Conservation (phyloP, 2,329 filamentous ascomycete genomes). For the Colletotrichum noveboracense region DNA sequence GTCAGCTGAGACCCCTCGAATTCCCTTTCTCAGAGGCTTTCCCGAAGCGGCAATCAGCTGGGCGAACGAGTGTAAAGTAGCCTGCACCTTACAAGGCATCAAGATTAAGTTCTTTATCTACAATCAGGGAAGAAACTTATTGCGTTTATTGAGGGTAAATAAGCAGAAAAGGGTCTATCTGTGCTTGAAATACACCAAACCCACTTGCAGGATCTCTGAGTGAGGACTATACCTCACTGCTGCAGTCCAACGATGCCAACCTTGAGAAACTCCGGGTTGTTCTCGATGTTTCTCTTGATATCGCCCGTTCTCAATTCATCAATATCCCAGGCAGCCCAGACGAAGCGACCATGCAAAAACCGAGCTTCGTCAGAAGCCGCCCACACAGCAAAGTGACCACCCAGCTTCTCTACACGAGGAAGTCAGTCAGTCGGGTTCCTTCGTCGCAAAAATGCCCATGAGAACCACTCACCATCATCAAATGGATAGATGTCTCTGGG, state of each 20-base stretch:
- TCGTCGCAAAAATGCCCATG: background rate
- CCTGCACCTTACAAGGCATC: background rate
- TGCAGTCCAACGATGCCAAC: conserved; percentile 10
- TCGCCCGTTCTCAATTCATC: conserved; percentile 35
- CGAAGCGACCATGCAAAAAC: conserved; percentile 43
- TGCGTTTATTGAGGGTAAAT: background rate
- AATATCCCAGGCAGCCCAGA: conserved; percentile 48
- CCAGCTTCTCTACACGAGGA: background rate
- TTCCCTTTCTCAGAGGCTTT: background rate
- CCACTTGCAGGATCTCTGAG: background rate
- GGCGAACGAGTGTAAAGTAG: background rate
- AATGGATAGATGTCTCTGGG: conserved; percentile 27
- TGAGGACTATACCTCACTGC: background rate
- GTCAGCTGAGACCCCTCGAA: background rate
- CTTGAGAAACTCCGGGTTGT: conserved; percentile 22
- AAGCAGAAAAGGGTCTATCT: background rate
- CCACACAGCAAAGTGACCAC: conserved; percentile 41
- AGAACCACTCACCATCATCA: conserved; percentile 27
- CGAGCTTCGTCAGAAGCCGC: conserved; percentile 38
- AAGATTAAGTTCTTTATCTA: background rate
- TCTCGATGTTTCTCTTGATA: conserved; percentile 13
- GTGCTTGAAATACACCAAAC: background rate
- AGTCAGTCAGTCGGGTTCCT: background rate
- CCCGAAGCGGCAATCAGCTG: background rate
- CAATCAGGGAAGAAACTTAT: fast-evolving